These are phyloP conservation scores for Colletotrichum sp. DNA, from an alignment of 2,329 filamentous ascomycete species.

Conservation along the genomic window DNA sequence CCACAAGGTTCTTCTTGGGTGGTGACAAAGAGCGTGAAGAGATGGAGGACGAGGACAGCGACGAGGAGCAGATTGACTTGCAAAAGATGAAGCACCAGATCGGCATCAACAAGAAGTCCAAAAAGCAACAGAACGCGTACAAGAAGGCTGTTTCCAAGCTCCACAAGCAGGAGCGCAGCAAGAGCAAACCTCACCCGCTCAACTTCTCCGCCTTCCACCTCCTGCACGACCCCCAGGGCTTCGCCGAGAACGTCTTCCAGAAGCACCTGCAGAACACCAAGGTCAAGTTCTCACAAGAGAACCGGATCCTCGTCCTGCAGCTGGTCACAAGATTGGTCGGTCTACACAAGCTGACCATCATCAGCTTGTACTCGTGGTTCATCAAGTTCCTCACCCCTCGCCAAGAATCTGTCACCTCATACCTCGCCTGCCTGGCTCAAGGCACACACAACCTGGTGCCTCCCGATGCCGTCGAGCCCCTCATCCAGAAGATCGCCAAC, in stretches of 20 bases:
- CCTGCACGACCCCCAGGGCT: constrained; percentile 91
- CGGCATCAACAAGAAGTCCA: constrained; percentile 95
- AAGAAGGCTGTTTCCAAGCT: constrained; percentile 83
- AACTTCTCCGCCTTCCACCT: constrained; percentile 97
- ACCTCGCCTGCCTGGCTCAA: constrained; percentile 91
- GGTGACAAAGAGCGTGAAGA: constrained; percentile 97
- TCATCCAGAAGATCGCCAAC: constrained; percentile 95
- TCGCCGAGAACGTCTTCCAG: constrained; percentile 86
- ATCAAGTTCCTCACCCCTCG: constrained; percentile 88
- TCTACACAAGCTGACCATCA: constrained; percentile 87
- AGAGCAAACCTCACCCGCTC: constrained; percentile 82
- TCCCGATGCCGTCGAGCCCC: constrained; percentile 87
- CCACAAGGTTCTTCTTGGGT: constrained; percentile 92
- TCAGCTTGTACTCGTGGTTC: constrained; percentile 95
- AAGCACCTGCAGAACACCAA: constrained; percentile 91
- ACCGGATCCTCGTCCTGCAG: constrained; percentile 88
- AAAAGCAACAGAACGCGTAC: constrained; percentile 81
- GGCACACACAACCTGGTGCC: constrained; percentile 90
- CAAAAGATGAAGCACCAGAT: constrained; percentile 82
- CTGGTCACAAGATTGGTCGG: constrained; percentile 90
- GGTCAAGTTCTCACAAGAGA: constrained; percentile 83
- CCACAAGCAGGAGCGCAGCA: constrained; percentile 85
- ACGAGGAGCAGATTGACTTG: constrained; percentile 81
- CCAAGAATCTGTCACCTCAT: constrained; percentile 89
- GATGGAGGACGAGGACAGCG: constrained; percentile 85